Evolutionary conservation across 139 green algal genomes (phyloP), one percentile per base, ranked within the genome.

Genomic region (Diplosphaera chodatii): DNA sequence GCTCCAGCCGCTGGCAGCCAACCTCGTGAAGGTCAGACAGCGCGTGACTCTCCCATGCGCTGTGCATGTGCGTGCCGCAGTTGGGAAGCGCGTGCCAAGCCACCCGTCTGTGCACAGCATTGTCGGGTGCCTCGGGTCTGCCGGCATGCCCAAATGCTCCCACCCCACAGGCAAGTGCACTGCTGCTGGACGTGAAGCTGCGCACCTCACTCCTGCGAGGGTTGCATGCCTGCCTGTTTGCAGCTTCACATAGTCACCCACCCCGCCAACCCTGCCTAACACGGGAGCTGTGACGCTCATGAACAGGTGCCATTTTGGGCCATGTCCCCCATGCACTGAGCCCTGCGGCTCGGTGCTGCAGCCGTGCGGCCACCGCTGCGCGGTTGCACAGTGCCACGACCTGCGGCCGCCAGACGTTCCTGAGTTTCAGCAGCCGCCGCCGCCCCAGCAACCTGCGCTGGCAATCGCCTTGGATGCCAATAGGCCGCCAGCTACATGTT

Each of bases 251-350:
- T n/a, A n/a, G n/a, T n/a, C n/a, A n/a, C n/a, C n/a, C n/a, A n/a
- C n/a, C n/a, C n/a, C n/a, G n/a, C n/a, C n/a, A n/a, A n/a, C n/a
- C n/a, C n/a, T n/a, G n/a, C n/a, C n/a, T n/a, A n/a, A n/a, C n/a
- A n/a, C n/a, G n/a, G n/a, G n/a, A n/a, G n/a, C n/a, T n/a, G n/a
- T n/a, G n/a, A n/a, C n/a, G n/a, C n/a, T 15, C 22, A 18, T 64
- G 41, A 62, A 62, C 67, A 69, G 67, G 23, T 96, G 91, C 75
- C 91, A 96, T 74, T 96, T 84, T 76, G 91, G 91, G 2, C 70
- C 86, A 0, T 96, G 91, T 75, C 91, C 91, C 1, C 80, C 86
- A 1, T 96, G 91, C 82, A 63, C 73, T 0, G n/a, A 72, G 16
- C 55, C 75, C 3, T 96, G 90, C 68, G 79, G 76, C 32, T 81